Base-by-base conservation (phyloP, 2,329 filamentous ascomycete genomes). In the Aspergillus hortae region DNA sequence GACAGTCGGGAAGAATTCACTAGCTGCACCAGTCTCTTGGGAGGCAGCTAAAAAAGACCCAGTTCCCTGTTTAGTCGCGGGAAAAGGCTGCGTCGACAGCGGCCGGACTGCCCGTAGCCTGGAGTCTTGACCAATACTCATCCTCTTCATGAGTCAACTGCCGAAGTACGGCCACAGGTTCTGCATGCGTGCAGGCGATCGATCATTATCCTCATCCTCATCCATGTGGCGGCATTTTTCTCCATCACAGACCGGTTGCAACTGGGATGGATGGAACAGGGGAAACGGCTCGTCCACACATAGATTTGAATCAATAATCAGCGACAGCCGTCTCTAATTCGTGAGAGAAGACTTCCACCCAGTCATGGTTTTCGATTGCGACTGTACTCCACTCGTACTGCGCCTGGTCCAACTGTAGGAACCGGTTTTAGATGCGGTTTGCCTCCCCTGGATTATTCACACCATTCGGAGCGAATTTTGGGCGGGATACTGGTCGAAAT, bases 361-460 rank as follows among this genome's bases (percentile, higher is more conserved):
- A 42, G 21, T 41, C 35, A 38, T 17, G 35, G 11, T 38, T 9
- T 38, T n/a, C 6, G 35, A 38, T 38, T 11, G 9, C 14, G 15
- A 38, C 35, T 38, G 35, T 38, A 40, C 38, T 44, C 44, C 44
- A 44, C 30, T 10, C 23, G 30, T 47, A 32, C 40, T 19, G 27
- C 30, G 43, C 35, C 21, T 19, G 23, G 15, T 6, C 15, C 23
- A 4, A 33, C n/a, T 30, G 14, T 40, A 27, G 12, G 41, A 51
- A 46, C 47, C 40, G 44, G 40, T 45, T 35, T 27, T 43, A 30
- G 50, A 53, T 41, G 44, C 33, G 49, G 47, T 27, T 38, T 38
- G 14, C 44, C 48, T 36, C 46, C 45, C 27, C 35, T 42, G 23
- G 21, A 42, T 38, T 35, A 42, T 38, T 35, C 30, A 38, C 30